Evolutionary conservation across 1,139 yeast species (phyloP), one percentile per base, ranked within the genome.

Genomic region (Blastobotrys serpentis): DNA sequence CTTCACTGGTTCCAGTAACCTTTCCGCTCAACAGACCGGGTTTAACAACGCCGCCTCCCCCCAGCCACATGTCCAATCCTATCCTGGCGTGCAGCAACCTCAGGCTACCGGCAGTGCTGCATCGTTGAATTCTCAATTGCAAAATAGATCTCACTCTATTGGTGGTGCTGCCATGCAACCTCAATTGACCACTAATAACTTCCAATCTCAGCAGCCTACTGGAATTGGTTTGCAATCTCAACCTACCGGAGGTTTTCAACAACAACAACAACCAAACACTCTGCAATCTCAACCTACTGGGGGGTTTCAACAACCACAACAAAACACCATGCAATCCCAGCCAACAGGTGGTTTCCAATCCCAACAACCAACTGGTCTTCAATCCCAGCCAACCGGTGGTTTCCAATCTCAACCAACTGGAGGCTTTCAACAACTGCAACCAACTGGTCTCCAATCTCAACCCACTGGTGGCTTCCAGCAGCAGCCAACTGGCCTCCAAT

Each of bases 161-260:
- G 16, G 14, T 11, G 34, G 34, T 30, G n/a, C n/a, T n/a, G n/a
- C n/a, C n/a, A n/a, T 70, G 21, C 75, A 69, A 53, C 66, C 73
- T n/a, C 75, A 70, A 51, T 53, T 59, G 37, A n/a, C n/a, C n/a
- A 68, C 75, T 14, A 75, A 74, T 16, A 73, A 74, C 6, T 52
- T 43, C 10, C 53, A 55, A 47, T 65, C 13, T 7, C 17, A 13
- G 5, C 64, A 46, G 56, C 66, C 42, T n/a, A 39, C 42, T 3
- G 41, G 43, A 34, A n/a, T n/a, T n/a, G n/a, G n/a, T n/a, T 56
- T 66, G 39, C 65, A 61, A 47, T 61, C 69, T 21, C 77, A 71
- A 54, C 57, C 65, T 38, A 71, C 76, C 16, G 74, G 75, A 10
- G 32, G 45, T 26, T 62, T 55, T 42, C n/a, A n/a, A n/a, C 41